Conservation (phyloP, 495 filamentous ascomycete genomes). For the Penicillium nucicola region DNA sequence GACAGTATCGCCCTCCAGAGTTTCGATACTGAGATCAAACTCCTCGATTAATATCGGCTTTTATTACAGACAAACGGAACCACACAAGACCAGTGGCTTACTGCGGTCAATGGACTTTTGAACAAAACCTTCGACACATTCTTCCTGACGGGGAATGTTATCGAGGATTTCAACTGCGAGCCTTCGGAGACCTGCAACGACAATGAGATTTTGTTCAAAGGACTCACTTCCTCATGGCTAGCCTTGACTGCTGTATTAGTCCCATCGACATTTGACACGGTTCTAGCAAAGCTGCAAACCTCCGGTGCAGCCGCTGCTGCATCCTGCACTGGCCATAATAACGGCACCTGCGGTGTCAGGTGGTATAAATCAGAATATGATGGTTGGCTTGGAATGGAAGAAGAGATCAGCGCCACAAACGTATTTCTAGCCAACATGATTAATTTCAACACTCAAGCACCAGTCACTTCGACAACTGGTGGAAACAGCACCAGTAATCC, state of each 20-base stretch:
- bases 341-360: slow-evolving; percentile 67
- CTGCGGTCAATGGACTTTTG: slow-evolving; percentile 52
- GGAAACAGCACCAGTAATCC: slow-evolving; percentile 33
- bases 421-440: slow-evolving; percentile 40
- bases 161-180: slow-evolving; percentile 67
- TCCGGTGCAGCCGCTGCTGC: slow-evolving; percentile 67
- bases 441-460: slow-evolving; percentile 23
- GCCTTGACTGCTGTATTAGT: slow-evolving; percentile 66
- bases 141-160: slow-evolving; percentile 53
- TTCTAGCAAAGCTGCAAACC: slow-evolving; percentile 63
- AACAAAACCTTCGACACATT: slow-evolving; percentile 37
- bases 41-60: neutral
- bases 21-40: no score
- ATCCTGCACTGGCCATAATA: slow-evolving; percentile 61
- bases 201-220: slow-evolving; percentile 84
- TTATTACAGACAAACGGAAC: slow-evolving; percentile 17
- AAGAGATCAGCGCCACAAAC: slow-evolving; percentile 55
- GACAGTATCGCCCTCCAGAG: no score
- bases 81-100: slow-evolving; percentile 41
- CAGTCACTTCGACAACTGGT: slow-evolving; percentile 24
- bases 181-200: slow-evolving; percentile 54
- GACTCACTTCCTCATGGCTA: slow-evolving; percentile 75
- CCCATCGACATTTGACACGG: slow-evolving; percentile 55
- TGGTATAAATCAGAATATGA: slow-evolving; percentile 68
- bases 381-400: slow-evolving; percentile 57